These are phyloP conservation scores for Cordyceps militaris DNA, from an alignment of 2,329 filamentous ascomycete genomes.

Conservation along the genomic window DNA sequence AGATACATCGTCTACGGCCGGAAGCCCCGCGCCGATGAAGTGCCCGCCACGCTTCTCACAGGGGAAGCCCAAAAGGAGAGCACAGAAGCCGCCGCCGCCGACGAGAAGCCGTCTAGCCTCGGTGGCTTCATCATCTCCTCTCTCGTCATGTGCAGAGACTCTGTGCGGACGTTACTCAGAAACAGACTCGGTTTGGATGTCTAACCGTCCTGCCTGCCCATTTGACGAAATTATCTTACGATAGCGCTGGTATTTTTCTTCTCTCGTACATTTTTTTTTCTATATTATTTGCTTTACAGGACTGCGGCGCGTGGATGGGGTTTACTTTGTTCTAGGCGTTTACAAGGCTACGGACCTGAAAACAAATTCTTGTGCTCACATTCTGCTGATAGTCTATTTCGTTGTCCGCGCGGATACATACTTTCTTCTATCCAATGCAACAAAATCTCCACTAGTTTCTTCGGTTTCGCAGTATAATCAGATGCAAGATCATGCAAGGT, in stretches of 20 bases:
- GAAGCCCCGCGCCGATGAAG: slow-evolving; percentile 15
- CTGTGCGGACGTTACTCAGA: neutral
- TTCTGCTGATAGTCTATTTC: too few species aligned
- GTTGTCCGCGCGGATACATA: too few species aligned
- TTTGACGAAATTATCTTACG: neutral
- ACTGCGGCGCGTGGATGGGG: too few species aligned
- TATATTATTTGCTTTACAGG: neutral
- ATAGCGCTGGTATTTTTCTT: neutral
- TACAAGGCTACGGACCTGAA: too few species aligned
- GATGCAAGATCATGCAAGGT: too few species aligned
- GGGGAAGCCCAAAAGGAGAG: slow-evolving; percentile 18
- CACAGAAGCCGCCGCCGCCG: neutral
- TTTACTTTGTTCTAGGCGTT: too few species aligned
- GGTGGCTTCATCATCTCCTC: neutral
- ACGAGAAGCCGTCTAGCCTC: neutral
- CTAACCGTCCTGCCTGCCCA: neutral
- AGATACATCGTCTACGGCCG: slow-evolving; percentile 11
- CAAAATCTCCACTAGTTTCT: too few species aligned
- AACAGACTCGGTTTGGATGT: slow-evolving; percentile 5
- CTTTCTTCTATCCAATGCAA: too few species aligned
- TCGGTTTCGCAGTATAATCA: too few species aligned
- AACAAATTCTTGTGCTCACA: too few species aligned
- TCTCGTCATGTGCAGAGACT: neutral
- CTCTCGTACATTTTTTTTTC: neutral
- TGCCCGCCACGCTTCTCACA: slow-evolving; percentile 34